These are phyloP conservation scores for Euphrasia arctica DNA, from an alignment of 305 asterid species.

Conservation along the genomic window DNA sequence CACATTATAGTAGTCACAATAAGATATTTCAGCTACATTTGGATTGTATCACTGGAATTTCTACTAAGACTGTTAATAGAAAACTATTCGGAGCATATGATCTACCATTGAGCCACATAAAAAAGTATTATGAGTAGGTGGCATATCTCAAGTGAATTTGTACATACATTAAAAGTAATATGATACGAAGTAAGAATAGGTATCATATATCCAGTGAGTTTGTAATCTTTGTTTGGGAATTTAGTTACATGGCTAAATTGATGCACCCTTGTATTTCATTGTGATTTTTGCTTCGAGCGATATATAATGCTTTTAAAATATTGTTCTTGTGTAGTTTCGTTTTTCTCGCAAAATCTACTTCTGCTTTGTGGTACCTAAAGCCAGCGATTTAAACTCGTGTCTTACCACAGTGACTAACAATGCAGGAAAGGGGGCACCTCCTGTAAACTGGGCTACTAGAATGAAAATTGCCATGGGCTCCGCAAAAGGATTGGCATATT, in stretches of 20 bases:
- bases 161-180: conserved; percentile 1
- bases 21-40: conserved; percentile 2
- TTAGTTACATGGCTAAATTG: background rate
- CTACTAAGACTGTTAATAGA: conserved; percentile 4
- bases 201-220: background rate
- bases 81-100: conserved; percentile 3
- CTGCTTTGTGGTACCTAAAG: conserved; percentile 15
- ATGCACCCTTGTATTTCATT: background rate
- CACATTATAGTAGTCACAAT: conserved; percentile 13
- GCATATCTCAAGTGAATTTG: background rate
- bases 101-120: conserved; percentile 6
- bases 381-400: conserved; percentile 20
- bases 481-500: conserved; percentile 78
- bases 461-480: conserved; percentile 78
- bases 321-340: conserved; percentile 4
- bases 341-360: conserved; percentile 3
- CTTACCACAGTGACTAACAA: conserved; percentile 26
- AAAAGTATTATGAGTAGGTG: conserved; percentile 7
- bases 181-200: conserved; percentile 10
- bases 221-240: conserved; percentile 2
- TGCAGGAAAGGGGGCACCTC: conserved; percentile 61
- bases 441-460: conserved; percentile 74
- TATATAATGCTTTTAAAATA: background rate
- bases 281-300: background rate
- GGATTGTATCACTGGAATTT: background rate